These are phyloP conservation scores for Sonneratia alba DNA, from an alignment of 345 rosid species.

Conservation along the genomic window DNA sequence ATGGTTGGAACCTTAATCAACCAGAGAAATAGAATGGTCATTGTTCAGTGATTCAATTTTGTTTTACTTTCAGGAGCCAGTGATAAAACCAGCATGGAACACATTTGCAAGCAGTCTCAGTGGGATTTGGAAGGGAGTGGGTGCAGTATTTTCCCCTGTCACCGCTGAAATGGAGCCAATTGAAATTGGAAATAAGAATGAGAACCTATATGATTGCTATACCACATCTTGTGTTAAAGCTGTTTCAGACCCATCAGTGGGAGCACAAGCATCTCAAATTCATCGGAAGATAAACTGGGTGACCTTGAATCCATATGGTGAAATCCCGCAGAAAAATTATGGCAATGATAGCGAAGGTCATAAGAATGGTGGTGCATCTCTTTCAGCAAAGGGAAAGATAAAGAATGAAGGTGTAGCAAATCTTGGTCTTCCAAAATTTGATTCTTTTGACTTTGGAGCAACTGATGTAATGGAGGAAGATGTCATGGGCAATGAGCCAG, in stretches of 20 bases:
- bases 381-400: slow-evolving; percentile 4
- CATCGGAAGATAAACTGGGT: slow-evolving; percentile 78
- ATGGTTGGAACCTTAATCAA: not conserved
- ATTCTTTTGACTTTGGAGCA: slow-evolving; percentile 47
- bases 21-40: not conserved
- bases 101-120: slow-evolving; percentile 88
- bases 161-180: slow-evolving; percentile 90
- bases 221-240: slow-evolving; percentile 35
- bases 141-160: slow-evolving; percentile 80
- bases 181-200: slow-evolving; percentile 59
- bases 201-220: slow-evolving; percentile 68
- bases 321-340: slow-evolving; percentile 24
- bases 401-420: slow-evolving; percentile 14
- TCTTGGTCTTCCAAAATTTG: slow-evolving; percentile 41
- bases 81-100: slow-evolving; percentile 70
- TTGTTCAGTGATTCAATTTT: not conserved
- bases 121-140: slow-evolving; percentile 95
- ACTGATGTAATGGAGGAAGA: slow-evolving; percentile 93
- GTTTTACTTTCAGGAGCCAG: slow-evolving; percentile 62
- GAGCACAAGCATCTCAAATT: slow-evolving; percentile 38
- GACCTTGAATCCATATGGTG: slow-evolving; percentile 82
- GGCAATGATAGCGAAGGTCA: slow-evolving; percentile 14
- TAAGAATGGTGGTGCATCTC: slow-evolving; percentile 13
- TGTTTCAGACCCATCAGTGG: slow-evolving; percentile 21
- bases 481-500: slow-evolving; percentile 64